phyloP scores from a whole-genome alignment of 352 stramenopile genomes.

The Phytopythium cucurbitacearum region DNA sequence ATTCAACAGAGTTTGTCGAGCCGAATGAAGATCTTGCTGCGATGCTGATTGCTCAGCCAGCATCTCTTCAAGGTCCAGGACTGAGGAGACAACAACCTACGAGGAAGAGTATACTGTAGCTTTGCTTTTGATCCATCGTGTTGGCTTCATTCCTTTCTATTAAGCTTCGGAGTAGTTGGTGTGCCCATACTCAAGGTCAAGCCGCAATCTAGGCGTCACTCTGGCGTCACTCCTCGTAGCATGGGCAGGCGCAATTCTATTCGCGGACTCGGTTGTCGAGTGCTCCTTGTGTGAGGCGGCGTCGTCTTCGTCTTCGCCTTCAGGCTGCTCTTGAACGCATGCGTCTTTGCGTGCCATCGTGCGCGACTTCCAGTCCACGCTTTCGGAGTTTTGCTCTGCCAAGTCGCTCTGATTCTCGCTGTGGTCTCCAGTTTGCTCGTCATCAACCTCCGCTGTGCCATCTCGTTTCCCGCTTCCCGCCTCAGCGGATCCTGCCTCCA shows the following conservation, averaged over 20 bases:
- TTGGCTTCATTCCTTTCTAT: neutral
- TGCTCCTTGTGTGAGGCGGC: neutral
- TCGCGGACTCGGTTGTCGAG: neutral
- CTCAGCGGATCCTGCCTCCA: too few species aligned
- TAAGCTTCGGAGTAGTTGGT: constrained; percentile 7
- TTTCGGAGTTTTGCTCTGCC: neutral
- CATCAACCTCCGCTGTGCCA: neutral
- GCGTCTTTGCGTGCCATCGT: neutral
- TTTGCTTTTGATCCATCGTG: too few species aligned
- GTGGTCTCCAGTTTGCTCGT: neutral
- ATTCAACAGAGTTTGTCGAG: too few species aligned
- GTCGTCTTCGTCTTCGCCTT: neutral
- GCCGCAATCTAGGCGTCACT: neutral
- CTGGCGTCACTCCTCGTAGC: too few species aligned
- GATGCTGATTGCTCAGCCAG: too few species aligned
- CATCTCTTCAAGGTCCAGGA: too few species aligned
- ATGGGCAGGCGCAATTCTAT: too few species aligned
- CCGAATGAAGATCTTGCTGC: too few species aligned
- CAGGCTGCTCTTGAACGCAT: constrained; percentile 1
- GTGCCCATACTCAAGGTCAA: constrained; percentile 1
- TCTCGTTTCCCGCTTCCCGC: too few species aligned
- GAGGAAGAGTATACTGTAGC: too few species aligned
- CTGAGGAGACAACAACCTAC: too few species aligned
- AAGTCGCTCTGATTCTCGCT: constrained; percentile 3
- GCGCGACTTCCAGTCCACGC: neutral